Base-by-base conservation (phyloP, 2,329 filamentous ascomycete genomes). In the Emergomyces pasteurianus region DNA sequence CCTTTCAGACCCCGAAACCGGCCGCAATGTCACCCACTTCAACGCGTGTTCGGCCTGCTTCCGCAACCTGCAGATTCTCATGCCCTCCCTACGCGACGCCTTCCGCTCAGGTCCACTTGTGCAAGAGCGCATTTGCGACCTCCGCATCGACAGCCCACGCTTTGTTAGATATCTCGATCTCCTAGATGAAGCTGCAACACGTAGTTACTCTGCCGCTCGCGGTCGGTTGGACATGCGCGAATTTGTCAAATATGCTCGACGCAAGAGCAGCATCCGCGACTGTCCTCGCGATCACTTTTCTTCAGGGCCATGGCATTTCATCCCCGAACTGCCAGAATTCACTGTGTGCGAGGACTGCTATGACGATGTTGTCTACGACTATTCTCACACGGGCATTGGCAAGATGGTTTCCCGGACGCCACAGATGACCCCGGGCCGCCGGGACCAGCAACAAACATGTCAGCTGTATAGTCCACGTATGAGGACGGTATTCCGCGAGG, bases 321-420 rank as follows among this genome's bases (percentile, higher is more conserved):
- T 95, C 72, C 84, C 88, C 0, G 79, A 83, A 16, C 76, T 95
- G 0, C 89, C 88, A 0, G 83, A 91, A 55, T 84, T 96, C 67
- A 90, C 88, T 0, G 86, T 95, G 3, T 97, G 92, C 73, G 85
- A 88, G 65, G 89, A 92, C 72, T 97, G 92, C 72, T 96, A 88
- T 71, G 83, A 89, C 18, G 85, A 90, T 26, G 82, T 90, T 0
- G 83, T 96, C n/a, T 84, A 82, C 73, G 90, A 91, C 0, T 78
- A 84, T 58, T 74, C 86, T 1, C 77, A 80, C 3, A 74, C 64
- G n/a, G 60, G 53, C 12, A 63, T 53, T 31, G 59, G 61, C 50
- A 60, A 60, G 21, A 83, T 86, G 65, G 88, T 94, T 66, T 84
- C 83, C 64, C 79, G 81, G 60, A 79, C 82, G 16, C 79, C 84